Evolutionary conservation across 257 asterid genomes (phyloP).

Genomic region (Forsythia suspensa): DNA sequence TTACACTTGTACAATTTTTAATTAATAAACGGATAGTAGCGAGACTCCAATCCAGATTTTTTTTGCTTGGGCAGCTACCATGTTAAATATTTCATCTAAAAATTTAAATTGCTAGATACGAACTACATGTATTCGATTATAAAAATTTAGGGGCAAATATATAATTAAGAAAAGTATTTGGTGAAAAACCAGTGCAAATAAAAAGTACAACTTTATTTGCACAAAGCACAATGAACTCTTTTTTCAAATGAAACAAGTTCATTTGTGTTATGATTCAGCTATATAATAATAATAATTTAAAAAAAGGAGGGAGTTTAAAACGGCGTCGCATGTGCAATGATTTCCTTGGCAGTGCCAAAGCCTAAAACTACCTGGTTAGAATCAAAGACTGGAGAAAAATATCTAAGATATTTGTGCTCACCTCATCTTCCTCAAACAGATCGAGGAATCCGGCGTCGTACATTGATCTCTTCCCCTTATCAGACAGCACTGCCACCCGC

Average conservation of each 20-base stretch:
- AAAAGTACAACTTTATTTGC: too few species aligned
- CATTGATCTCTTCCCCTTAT: constrained; percentile 81
- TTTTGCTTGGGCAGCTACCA: too few species aligned
- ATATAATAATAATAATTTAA: not conserved
- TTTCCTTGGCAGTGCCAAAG: too few species aligned
- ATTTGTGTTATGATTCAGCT: not conserved
- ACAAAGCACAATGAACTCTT: not conserved
- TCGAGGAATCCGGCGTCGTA: constrained; percentile 90
- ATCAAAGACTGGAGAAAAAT: constrained; percentile 16
- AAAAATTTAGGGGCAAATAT: too few species aligned
- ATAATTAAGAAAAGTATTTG: too few species aligned
- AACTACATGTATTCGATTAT: too few species aligned
- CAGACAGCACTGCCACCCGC: constrained; percentile 66
- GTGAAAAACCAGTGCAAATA: too few species aligned
- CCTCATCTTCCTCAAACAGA: constrained; percentile 85
- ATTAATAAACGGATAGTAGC: too few species aligned
- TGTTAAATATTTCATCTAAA: too few species aligned
- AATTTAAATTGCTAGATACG: too few species aligned
- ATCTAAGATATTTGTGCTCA: constrained; percentile 31
- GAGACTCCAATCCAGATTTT: too few species aligned
- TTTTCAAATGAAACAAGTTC: not conserved
- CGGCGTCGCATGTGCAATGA: not conserved
- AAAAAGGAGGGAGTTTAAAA: not conserved
- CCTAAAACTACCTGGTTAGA: not conserved
- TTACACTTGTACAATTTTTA: too few species aligned